Base-by-base conservation (phyloP, 2,329 filamentous ascomycete genomes). In the Colletotrichum sp. region DNA sequence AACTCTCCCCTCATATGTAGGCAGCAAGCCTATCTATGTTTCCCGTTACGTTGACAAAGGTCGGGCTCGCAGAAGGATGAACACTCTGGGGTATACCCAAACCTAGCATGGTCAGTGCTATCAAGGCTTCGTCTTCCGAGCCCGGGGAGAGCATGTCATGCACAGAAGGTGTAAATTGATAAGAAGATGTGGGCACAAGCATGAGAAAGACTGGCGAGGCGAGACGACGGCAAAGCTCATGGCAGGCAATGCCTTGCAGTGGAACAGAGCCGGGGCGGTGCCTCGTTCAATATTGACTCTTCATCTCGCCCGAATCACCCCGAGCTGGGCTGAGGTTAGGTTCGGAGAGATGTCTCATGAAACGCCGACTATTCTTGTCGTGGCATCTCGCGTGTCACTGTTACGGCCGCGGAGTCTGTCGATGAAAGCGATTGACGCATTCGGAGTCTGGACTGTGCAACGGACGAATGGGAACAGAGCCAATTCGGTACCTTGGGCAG, bases 11-110 rank as follows among this genome's bases (percentile, higher is more conserved):
- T 34, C 39, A n/a, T 16, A 59, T 76, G 73, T 49, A 25, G 39
- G 55, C 64, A 36, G 64, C 55, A 30, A 69, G 73, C 71, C 27
- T 76, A 57, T 75, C 55, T 72, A n/a, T 30, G 63, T 62, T 61
- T 61, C 22, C 49, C 16, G 44, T 73, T 67, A 25, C 39, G 16
- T 30, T 68, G 69, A 59, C 36, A 59, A 39, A 30, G 52, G 32
- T 32, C 29, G 62, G 36, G 27, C 22, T 59, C 11, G 71, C 72
- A 30, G 27, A 68, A 72, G 64, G 73, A 73, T 44, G 70, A 73
- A 76, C 73, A 69, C 70, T 76, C 69, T 61, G 64, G 73, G 73
- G 69, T 73, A 69, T 73, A 64, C 63, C 57, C 73, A 76, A 73
- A 73, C 55, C 25, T 62, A 64, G 70, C 69, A 32, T 44, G 63